Evolutionary conservation across 176 grass and related monocot species (phyloP).

Genomic region (Echinochloa phyllopogon): DNA sequence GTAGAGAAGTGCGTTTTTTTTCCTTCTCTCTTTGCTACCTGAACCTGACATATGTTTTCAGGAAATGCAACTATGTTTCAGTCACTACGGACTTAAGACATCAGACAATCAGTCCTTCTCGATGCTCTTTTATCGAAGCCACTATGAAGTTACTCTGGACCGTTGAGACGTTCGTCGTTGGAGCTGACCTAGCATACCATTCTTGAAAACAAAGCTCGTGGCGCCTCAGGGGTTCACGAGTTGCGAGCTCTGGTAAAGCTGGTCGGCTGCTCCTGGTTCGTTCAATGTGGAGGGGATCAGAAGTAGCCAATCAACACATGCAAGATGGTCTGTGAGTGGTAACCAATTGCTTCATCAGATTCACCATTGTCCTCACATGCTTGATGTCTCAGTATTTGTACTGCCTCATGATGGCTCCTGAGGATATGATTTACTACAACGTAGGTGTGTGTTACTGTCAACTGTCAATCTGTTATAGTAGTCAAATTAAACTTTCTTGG

Average conservation of each 20-base stretch:
- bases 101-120: background rate
- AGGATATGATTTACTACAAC: slow-evolving; percentile 5
- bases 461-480: background rate
- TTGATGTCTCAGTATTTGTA: slow-evolving; percentile 7
- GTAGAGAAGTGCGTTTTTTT: background rate
- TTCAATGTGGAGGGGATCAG: slow-evolving; percentile 31
- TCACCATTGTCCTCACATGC: background rate
- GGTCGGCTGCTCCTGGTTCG: slow-evolving; percentile 15
- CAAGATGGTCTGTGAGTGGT: slow-evolving; percentile 15
- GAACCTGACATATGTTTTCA: background rate
- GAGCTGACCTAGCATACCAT: background rate
- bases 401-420: background rate
- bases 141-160: background rate
- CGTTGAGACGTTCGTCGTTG: background rate
- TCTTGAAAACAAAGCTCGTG: background rate
- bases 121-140: background rate
- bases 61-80: background rate
- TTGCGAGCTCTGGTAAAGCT: background rate
- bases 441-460: slow-evolving; percentile 1
- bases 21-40: background rate
- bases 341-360: slow-evolving; percentile 17
- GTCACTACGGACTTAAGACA: background rate
- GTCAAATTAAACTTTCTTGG: background rate
- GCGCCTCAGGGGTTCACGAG: background rate
- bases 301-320: slow-evolving; percentile 1